phyloP scores from a whole-genome alignment of 1,284 basidiomycete genomes.

The Puccinia triticina region DNA sequence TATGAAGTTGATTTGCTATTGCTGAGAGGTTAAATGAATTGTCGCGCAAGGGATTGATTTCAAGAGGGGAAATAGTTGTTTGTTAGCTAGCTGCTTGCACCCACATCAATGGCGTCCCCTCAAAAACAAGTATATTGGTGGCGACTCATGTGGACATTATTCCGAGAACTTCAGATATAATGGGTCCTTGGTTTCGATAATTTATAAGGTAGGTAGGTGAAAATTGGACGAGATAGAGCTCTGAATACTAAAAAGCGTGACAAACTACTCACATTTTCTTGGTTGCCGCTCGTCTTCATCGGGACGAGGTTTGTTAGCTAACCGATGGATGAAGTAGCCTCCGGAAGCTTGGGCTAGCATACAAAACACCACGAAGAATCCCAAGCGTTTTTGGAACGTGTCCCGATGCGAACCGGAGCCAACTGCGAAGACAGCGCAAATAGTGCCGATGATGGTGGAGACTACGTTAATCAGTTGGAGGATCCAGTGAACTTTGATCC shows the following conservation, averaged over 20 bases:
- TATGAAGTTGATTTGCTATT: conserved; percentile 20
- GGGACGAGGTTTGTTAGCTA: conserved; percentile 2
- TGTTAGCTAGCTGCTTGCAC: not conserved
- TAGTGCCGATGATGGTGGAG: conserved; percentile 27
- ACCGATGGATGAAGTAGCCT: conserved; percentile 44
- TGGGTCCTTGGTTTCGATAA: not conserved
- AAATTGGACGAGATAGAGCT: not conserved
- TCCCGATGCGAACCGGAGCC: conserved; percentile 46
- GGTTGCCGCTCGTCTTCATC: not conserved
- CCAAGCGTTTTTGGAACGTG: conserved; percentile 36
- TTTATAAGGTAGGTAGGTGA: not conserved
- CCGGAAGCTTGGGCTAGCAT: conserved; percentile 39
- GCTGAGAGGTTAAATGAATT: not conserved
- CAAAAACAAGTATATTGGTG: not conserved
- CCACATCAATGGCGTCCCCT: not conserved
- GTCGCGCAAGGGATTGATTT: not conserved
- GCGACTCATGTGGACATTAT: no score
- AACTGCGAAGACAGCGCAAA: conserved; percentile 42
- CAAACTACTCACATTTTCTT: conserved; percentile 7
- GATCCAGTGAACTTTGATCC: conserved; percentile 42
- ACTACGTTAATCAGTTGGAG: conserved; percentile 25
- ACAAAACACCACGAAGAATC: conserved; percentile 31
- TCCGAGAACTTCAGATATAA: no score
- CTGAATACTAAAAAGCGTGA: not conserved
- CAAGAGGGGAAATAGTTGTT: not conserved